Evolutionary conservation across 2,329 filamentous ascomycete genomes (phyloP).

Genomic region (Fusarium falciforme): DNA sequence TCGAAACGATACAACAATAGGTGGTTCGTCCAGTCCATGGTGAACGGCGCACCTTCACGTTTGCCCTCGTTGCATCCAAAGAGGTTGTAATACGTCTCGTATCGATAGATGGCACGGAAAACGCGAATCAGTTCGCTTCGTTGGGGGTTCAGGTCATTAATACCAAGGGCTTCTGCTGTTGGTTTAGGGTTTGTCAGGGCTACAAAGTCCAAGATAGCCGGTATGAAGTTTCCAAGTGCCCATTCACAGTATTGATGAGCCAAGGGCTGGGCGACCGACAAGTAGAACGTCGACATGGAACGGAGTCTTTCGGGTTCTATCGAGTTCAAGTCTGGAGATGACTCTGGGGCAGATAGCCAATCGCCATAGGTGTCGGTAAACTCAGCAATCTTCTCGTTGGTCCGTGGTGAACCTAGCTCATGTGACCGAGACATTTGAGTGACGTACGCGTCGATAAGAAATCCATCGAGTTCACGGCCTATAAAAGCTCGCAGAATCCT

Average conservation of each 20-base stretch:
- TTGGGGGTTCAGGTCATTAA: neutral
- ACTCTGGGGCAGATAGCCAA: neutral
- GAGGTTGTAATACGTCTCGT: slow-evolving; percentile 27
- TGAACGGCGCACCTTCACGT: neutral
- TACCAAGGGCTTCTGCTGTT: neutral
- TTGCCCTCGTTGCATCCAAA: slow-evolving; percentile 11
- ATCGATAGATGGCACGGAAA: slow-evolving; percentile 37
- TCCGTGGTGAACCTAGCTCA: slow-evolving; percentile 15
- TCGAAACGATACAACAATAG: slow-evolving; percentile 8
- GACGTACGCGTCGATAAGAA: slow-evolving; percentile 34
- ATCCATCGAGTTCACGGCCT: slow-evolving; percentile 31
- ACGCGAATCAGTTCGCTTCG: slow-evolving; percentile 30
- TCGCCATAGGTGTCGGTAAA: slow-evolving; percentile 8
- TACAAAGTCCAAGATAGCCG: neutral
- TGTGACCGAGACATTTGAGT: slow-evolving; percentile 21
- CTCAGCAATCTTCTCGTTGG: slow-evolving; percentile 2
- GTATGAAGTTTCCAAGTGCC: neutral
- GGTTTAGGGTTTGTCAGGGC: too few species aligned
- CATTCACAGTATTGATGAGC: neutral
- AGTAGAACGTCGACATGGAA: neutral
- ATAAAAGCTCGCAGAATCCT: slow-evolving; percentile 27
- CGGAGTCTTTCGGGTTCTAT: neutral
- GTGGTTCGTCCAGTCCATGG: neutral
- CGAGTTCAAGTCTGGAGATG: neutral
- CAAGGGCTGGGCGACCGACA: neutral